phyloP scores from a whole-genome alignment of 805 yeast genomes.

The Tetrapisispora nanseiensis region DNA sequence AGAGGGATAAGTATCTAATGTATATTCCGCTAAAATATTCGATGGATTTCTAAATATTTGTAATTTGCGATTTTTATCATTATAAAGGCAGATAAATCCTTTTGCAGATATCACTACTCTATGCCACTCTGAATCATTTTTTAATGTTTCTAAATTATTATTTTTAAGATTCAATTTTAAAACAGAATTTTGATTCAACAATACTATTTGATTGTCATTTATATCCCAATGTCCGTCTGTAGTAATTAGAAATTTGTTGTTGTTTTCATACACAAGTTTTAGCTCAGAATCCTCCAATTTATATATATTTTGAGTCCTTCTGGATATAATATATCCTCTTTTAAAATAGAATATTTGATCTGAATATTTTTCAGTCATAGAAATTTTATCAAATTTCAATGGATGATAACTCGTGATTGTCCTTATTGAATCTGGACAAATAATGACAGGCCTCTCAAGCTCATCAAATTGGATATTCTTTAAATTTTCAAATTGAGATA shows the following conservation, averaged over 20 bases:
- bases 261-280: slow-evolving; percentile 11
- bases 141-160: slow-evolving; percentile 2
- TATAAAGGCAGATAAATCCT: slow-evolving; percentile 41
- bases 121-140: slow-evolving; percentile 21
- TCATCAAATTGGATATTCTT: slow-evolving; percentile 17
- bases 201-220: slow-evolving; percentile 11
- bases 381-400: slow-evolving; percentile 8
- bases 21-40: slow-evolving; percentile 18
- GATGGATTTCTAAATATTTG: slow-evolving; percentile 36
- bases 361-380: slow-evolving; percentile 8
- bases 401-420: slow-evolving; percentile 16
- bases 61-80: slow-evolving; percentile 33
- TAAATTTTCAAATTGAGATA: slow-evolving; percentile 10
- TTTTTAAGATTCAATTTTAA: slow-evolving; percentile 7
- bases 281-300: slow-evolving; percentile 5
- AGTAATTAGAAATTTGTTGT: slow-evolving; percentile 16
- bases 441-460: slow-evolving; percentile 13
- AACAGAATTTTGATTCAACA: slow-evolving; percentile 20
- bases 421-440: slow-evolving; percentile 11
- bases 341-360: slow-evolving; percentile 27
- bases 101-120: slow-evolving; percentile 17
- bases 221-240: slow-evolving; percentile 26
- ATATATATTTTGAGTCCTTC: slow-evolving; percentile 18
- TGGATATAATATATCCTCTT: slow-evolving; percentile 12
- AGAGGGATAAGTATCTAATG: slow-evolving; percentile 29